Evolutionary conservation across 192 early-diverging fungal genomes (phyloP), one percentile per base, ranked within the genome.

Genomic region (Podila minutissima): DNA sequence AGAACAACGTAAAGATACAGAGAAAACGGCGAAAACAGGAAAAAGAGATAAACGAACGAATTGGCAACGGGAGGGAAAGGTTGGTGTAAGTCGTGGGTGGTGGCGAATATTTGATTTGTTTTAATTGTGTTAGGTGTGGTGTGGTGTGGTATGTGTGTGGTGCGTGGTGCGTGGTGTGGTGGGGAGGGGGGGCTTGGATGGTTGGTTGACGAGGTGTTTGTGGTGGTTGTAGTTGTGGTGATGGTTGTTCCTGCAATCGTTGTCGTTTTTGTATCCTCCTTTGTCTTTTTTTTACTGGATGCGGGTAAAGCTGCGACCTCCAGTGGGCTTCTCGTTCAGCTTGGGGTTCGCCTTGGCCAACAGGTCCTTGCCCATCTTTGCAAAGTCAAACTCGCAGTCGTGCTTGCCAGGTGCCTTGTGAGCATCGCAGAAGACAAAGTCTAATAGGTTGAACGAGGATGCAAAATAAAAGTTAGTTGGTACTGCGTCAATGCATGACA

Each of bases 321-420:
- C 93, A 79, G 90, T 91, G 61, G 90, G 93, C 59, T 88, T 88
- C 38, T 90, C 88, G 83, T 93, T 91, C 69, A 93, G 83, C 75
- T 91, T 92, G 24, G 92, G 93, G 71, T 95, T 95, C 53, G 87
- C 90, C 82, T 92, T 93, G 59, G 91, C 85, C 66, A 95, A 79
- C 28, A 89, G 73, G 32, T 90, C 89, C 83, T 89, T 89, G 74
- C 90, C 93, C 79, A 88, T 84, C 46, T 88, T 85, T 73, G 89
- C 90, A 86, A 88, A 90, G 84, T 95, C 92, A 83, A 93, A 91
- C 64, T 92, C 91, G 78, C 93, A 95, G 63, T 92, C 86, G 71
- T 95, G 93, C 53, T 91, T 87, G 66, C 91, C 87, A 28, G 90
- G 88, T 51, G 85, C 87, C 68, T 90, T 90, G 84, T 95, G 93